Evolutionary conservation across 2,329 filamentous ascomycete species (phyloP), one percentile per base, ranked within the genome.

Genomic region (Nemania sp.): DNA sequence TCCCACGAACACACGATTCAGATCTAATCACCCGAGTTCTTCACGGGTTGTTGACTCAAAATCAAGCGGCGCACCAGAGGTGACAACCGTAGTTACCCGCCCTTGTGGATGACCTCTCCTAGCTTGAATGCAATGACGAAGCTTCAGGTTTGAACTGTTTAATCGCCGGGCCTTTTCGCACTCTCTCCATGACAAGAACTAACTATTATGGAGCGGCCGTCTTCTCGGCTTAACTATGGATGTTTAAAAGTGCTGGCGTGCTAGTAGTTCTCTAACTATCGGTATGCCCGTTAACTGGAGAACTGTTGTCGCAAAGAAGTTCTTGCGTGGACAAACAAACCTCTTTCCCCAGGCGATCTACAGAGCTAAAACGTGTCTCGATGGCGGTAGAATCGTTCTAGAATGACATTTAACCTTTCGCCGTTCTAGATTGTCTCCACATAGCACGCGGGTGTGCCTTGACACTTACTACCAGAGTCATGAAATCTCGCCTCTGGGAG

Each of bases 391-490:
- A 62, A 52, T 53, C 18, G 26, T 41, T 65, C 62, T 49, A 64
- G 57, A 53, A 54, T 7, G 45, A 53, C 22, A 4, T 22, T 43
- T 60, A 7, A 47, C 47, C 55, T 55, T 32, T 32, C 10, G 32
- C 29, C 24, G 18, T 38, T 29, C 45, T 29, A 20, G 20, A 5
- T n/a, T 29, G 26, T 64, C 55, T 13, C 65, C 55, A 67, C 59
- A 18, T 26, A 24, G 27, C 55, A 67, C 60, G 55, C 27, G 65
- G 29, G 35, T 15, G 22, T 63, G 45, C 64, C 59, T 53, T 63
- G 22, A 51, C 13, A 29, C 20, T 59, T 26, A n/a, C 47, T 35
- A 47, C 22, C 47, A 65, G 49, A 64, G 55, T 64, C 61, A 67
- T 59, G 60, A 27, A 49, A n/a, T 51, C 22, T 32, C 41, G 29